Evolutionary conservation across 2,329 filamentous ascomycete species (phyloP).

Genomic region (Xylariaceae sp.): DNA sequence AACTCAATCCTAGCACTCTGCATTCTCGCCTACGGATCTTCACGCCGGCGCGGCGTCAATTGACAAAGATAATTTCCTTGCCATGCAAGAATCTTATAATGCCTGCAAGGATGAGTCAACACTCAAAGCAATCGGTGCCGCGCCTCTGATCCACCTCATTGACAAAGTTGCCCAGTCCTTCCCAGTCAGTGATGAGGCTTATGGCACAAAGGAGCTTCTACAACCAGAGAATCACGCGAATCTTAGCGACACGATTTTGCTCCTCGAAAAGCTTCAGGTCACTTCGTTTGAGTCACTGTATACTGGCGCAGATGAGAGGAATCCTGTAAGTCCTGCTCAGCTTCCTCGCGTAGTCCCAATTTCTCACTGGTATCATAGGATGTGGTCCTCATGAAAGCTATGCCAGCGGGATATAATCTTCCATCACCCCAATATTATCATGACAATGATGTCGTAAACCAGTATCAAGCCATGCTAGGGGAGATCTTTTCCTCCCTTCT

Average conservation of each 20-base stretch:
- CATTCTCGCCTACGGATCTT: slow-evolving; percentile 44
- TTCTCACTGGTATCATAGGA: slow-evolving; percentile 23
- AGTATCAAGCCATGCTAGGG: slow-evolving; percentile 46
- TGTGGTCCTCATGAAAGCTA: slow-evolving; percentile 36
- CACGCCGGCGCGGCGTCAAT: slow-evolving; percentile 37
- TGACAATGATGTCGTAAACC: slow-evolving; percentile 47
- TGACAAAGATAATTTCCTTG: slow-evolving; percentile 61
- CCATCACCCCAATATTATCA: slow-evolving; percentile 60
- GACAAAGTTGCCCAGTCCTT: slow-evolving; percentile 47
- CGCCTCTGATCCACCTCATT: slow-evolving; percentile 56
- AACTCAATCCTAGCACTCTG: slow-evolving; percentile 40
- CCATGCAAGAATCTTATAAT: slow-evolving; percentile 60
- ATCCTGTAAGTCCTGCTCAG: slow-evolving; percentile 33
- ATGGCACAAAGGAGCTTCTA: slow-evolving; percentile 24
- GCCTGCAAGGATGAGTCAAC: slow-evolving; percentile 61
- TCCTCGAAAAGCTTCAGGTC: slow-evolving; percentile 45
- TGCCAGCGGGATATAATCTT: slow-evolving; percentile 51
- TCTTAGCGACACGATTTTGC: slow-evolving; percentile 44
- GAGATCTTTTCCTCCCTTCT: slow-evolving; percentile 36
- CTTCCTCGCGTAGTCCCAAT: background rate
- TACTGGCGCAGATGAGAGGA: slow-evolving; percentile 42
- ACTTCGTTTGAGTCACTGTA: slow-evolving; percentile 36
- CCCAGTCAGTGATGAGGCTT: slow-evolving; percentile 31
- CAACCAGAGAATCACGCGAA: slow-evolving; percentile 29
- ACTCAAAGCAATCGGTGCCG: slow-evolving; percentile 51